A percentile compares a stretch with the other conserved stretches of the same genome.
Evolutionary conservation across 208 protist species (phyloP).

Genomic region (Leishmania gerbilli): DNA sequence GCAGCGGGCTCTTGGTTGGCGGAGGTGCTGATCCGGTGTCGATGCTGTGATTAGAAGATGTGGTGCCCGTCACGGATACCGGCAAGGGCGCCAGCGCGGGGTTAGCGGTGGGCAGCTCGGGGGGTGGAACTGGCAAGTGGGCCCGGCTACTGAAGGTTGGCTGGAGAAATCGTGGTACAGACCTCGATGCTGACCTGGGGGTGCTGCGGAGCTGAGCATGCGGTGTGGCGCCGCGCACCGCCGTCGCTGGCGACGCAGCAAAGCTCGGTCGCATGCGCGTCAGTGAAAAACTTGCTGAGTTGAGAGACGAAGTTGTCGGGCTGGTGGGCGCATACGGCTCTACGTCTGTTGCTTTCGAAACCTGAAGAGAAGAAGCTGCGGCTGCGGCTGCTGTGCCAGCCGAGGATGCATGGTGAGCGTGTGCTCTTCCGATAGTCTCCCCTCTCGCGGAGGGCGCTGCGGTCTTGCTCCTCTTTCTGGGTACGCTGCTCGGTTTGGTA

Average conservation of each 20-base stretch:
- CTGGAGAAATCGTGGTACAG: not conserved
- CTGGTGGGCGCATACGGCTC: not conserved
- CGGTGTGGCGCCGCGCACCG: not conserved
- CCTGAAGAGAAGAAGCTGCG: not conserved
- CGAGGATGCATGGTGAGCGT: not conserved
- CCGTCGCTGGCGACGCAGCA: not conserved
- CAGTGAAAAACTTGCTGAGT: not conserved
- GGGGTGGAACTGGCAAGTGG: conserved; percentile 1
- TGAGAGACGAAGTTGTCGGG: not conserved
- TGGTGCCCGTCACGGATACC: not conserved
- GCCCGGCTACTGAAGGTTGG: conserved; percentile 14
- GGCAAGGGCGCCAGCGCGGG: not conserved
- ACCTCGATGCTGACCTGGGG: not conserved
- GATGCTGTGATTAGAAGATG: not conserved
- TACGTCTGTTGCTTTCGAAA: not conserved
- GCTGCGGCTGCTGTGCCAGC: not conserved
- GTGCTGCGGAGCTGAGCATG: not conserved
- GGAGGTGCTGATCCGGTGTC: not conserved
- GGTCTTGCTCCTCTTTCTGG: too few relatives aligned
- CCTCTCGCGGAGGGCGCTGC: not conserved
- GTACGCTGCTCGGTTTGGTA: not conserved
- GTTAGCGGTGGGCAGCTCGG: not conserved
- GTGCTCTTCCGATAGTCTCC: not conserved
- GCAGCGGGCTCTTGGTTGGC: not conserved
- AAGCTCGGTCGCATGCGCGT: not conserved